Evolutionary conservation across 2,329 filamentous ascomycete species (phyloP), one percentile per base, ranked within the genome.

Genomic region (Colletotrichum sublineola): DNA sequence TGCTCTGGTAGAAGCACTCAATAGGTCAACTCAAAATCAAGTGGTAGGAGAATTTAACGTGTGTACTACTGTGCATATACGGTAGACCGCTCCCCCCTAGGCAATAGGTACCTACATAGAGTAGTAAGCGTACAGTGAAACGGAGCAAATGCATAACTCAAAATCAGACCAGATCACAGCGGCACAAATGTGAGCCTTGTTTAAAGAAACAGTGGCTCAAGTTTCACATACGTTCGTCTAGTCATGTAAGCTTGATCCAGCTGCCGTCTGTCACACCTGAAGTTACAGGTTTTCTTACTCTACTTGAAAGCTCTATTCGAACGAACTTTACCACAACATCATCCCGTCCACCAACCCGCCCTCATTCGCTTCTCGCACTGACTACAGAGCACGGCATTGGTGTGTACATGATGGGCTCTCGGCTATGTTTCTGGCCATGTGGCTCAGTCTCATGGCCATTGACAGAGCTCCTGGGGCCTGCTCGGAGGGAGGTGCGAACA

Each of bases 221-320:
- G 60, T 72, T 71, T 65, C 69, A 69, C 66, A 57, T 42, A 52
- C 44, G 62, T 60, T 61, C 67, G 48, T 62, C 63, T 42, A 40
- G 40, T 24, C 38, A 44, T 24, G 11, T 24, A 68, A 68, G 69
- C 65, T 68, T 72, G 65, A 66, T 60, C 65, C 69, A 69, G 55
- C 48, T 61, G 70, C 20, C 46, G 46, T 72, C 69, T 72, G 65
- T 72, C 70, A 69, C 70, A 56, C 57, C 44, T 44, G 46, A 40
- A 57, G 66, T 72, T 66, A 44, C 70, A 65, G 48, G 66, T 69
- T 71, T 42, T 29, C 62, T 46, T 44, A 24, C 29, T 63, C 52
- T 33, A 31, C 53, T 56, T 57, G 65, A 44, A 29, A 31, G 52
- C 57, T 44, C 44, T 46, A n/a, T 48, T 50, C 61, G 18, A 36